A percentile compares a stretch with the other conserved stretches of the same genome.
Conservation (phyloP, 306 rosid species). For the Cucurbita maxima region DNA sequence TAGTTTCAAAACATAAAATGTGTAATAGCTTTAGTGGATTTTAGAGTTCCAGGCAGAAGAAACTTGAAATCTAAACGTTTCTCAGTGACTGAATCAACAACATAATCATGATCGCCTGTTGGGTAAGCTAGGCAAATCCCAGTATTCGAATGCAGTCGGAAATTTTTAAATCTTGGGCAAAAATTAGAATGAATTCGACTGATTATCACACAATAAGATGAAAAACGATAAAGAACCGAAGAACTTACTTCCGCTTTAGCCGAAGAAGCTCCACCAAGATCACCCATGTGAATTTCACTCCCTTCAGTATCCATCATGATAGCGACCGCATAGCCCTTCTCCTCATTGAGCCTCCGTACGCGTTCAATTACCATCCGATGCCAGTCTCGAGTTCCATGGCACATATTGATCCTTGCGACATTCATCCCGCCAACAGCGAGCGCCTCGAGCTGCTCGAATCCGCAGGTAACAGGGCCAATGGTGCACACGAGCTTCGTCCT, state of each 20-base stretch:
- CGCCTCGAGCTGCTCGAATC: constrained; percentile 80
- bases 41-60: not conserved
- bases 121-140: not conserved
- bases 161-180: not conserved
- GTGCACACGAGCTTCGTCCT: constrained; percentile 79
- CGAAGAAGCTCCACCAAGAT: constrained; percentile 81
- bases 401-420: constrained; percentile 85
- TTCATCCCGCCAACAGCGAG: constrained; percentile 95
- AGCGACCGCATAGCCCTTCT: constrained; percentile 90
- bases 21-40: not conserved
- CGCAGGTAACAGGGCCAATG: constrained; percentile 75
- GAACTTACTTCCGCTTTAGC: constrained; percentile 50
- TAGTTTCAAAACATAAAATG: not conserved
- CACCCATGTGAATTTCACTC: constrained; percentile 99
- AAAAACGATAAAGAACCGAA: not conserved
- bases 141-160: not conserved
- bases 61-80: not conserved
- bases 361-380: constrained; percentile 58
- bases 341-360: constrained; percentile 65
- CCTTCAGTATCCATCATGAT: constrained; percentile 99
- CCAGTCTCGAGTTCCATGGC: constrained; percentile 92
- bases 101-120: not conserved
- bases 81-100: not conserved
- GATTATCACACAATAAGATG: not conserved
- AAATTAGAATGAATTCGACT: not conserved